Evolutionary conservation across 2,329 filamentous ascomycete species (phyloP).

Genomic region (Paraphaeosphaeria sporulosa): DNA sequence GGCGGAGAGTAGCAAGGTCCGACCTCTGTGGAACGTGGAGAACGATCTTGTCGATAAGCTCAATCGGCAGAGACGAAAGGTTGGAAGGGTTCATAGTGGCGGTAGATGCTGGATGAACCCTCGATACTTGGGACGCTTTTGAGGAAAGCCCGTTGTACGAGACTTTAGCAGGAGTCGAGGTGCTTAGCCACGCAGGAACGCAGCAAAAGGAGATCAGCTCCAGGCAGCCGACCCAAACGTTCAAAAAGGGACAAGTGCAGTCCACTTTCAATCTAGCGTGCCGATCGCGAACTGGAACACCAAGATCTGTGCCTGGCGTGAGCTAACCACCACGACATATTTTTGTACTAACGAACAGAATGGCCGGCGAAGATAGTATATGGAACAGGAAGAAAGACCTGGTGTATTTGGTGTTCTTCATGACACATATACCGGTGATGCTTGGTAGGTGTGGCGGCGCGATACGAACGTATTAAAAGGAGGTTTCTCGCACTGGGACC

Average conservation of each 20-base stretch:
- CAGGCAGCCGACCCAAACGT: not conserved
- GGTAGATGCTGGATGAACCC: not conserved
- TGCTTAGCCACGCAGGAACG: too few relatives aligned
- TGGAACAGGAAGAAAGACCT: constrained; percentile 53
- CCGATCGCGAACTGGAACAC: not conserved
- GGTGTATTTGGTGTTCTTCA: constrained; percentile 67
- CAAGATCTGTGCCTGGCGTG: not conserved
- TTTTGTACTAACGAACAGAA: not conserved
- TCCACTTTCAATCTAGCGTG: not conserved
- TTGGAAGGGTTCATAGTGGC: not conserved
- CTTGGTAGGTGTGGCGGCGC: constrained; percentile 55
- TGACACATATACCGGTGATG: constrained; percentile 67
- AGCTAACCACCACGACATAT: not conserved
- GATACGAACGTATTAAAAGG: not conserved
- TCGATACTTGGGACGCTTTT: not conserved
- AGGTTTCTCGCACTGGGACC: not conserved
- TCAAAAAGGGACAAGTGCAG: not conserved
- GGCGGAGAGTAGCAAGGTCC: constrained; percentile 2
- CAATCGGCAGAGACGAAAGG: not conserved
- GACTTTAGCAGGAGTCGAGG: not conserved
- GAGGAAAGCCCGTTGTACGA: not conserved
- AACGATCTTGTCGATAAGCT: not conserved
- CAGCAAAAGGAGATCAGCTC: too few relatives aligned
- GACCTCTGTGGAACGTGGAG: not conserved
- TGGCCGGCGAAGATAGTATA: constrained; percentile 4